A percentile compares a stretch with the other conserved stretches of the same genome.
These are phyloP conservation scores for Melanogaster broomeanus DNA, from an alignment of 768 basidiomycete species.

Conservation along the genomic window DNA sequence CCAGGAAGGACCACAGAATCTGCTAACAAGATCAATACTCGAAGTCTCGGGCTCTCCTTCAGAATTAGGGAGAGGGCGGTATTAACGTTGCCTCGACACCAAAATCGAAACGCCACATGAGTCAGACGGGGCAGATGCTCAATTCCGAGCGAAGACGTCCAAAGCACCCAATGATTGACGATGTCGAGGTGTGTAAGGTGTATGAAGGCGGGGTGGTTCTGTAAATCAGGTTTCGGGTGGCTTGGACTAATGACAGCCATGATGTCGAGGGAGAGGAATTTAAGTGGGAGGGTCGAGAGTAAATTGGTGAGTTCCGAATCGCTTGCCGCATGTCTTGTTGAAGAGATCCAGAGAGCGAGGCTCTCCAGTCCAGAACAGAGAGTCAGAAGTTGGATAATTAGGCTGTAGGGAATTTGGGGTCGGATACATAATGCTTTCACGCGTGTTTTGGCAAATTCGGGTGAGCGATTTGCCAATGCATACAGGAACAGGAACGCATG, in stretches of 20 bases:
- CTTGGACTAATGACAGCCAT: neutral
- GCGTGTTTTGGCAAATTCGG: conserved; percentile 6
- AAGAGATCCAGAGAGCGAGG: conserved; percentile 19
- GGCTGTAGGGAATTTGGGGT: conserved; percentile 9
- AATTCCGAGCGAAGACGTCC: conserved; percentile 17
- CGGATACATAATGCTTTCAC: conserved; percentile 18
- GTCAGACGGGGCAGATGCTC: conserved; percentile 12
- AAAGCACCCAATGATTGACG: conserved; percentile 20
- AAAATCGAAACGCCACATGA: conserved; percentile 16
- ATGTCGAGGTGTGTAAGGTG: conserved; percentile 20
- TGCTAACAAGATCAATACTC: conserved; percentile 10
- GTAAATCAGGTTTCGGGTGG: neutral
- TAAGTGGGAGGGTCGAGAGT: conserved; percentile 13
- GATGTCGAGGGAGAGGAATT: conserved; percentile 17
- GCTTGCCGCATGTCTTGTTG: neutral
- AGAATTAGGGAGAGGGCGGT: conserved; percentile 6
- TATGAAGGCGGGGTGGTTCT: conserved; percentile 10
- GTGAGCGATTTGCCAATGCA: conserved; percentile 5
- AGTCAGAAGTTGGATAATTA: conserved; percentile 5
- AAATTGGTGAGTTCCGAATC: neutral
- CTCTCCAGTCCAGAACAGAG: conserved; percentile 10
- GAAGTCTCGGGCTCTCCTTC: neutral
- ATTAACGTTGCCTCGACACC: conserved; percentile 12
- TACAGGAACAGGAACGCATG: conserved; percentile 13
- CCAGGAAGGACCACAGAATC: conserved; percentile 4